Base-by-base conservation (phyloP, 306 rosid genomes). In the Lathyrus aphaca region DNA sequence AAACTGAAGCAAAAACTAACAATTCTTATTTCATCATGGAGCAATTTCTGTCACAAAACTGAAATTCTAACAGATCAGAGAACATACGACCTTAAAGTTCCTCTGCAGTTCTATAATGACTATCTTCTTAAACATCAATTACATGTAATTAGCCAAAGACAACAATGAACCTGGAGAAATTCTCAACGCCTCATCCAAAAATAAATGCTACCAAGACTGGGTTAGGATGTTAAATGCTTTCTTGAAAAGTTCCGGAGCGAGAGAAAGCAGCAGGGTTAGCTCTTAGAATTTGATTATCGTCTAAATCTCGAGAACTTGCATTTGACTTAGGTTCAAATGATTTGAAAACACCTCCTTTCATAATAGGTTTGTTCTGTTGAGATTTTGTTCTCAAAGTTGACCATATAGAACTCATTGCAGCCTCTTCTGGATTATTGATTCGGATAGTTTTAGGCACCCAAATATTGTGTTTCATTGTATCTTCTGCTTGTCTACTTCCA, bases 391-490 rank as follows among this genome's bases (percentile, higher is more conserved):
- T 68, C 74, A 87, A 80, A 53, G 84, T 82, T 63, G 89, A 73
- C 89, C 89, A 82, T 75, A 87, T 62, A 25, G 89, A 82, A 82
- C 89, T 78, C 76, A 64, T 84, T 19, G 87, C 87, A 62, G 86
- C 92, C 81, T 84, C 87, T 45, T 87, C 63, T 14, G 87, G 81
- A 58, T 84, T 86, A 68, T 78, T 81, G 40, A 82, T 84, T 80
- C 92, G 80, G 58, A 84, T 54, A 9, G 86, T 82, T 82, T 87
- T 87, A 2, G 92, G 89, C n/a, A 82, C 86, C 92, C 92, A 87
- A 70, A 87, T 81, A 73, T 75, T 75, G 68, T 18, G 82, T 44
- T 78, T 78, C 51, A 46, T 23, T 18, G 70, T 60, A 40, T 61
- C 86, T 46, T 80, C 88, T 17, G 45, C 18, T 37, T 8, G 65